phyloP scores from a whole-genome alignment of 306 rosid species.

The Castanea mollissima region DNA sequence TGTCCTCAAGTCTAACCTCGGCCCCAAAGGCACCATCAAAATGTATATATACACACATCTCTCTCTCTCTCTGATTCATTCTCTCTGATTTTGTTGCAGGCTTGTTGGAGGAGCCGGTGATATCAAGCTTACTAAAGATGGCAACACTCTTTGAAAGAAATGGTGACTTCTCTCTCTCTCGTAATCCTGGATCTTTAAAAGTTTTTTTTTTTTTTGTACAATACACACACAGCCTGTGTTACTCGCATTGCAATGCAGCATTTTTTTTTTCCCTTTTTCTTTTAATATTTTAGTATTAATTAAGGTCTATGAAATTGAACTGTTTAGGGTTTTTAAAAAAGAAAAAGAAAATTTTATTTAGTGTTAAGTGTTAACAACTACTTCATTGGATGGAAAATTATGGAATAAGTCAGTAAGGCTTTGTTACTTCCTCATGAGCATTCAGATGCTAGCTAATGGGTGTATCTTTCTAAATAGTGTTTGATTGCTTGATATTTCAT shows the following conservation, averaged over 20 bases:
- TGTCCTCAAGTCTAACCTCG: constrained; percentile 89
- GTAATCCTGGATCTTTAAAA: constrained; percentile 21
- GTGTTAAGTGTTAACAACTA: too few species aligned
- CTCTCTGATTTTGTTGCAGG: constrained; percentile 36
- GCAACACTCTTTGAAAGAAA: constrained; percentile 94
- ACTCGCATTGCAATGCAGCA: background rate
- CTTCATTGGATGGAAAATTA: too few species aligned
- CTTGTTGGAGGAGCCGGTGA: constrained; percentile 98
- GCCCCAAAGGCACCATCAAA: constrained; percentile 97
- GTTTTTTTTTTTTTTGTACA: background rate
- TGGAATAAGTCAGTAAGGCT: too few species aligned
- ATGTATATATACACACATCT: constrained; percentile 33
- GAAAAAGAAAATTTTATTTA: too few species aligned
- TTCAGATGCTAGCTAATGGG: background rate
- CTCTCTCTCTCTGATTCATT: background rate
- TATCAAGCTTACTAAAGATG: constrained; percentile 94
- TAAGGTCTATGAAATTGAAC: too few species aligned
- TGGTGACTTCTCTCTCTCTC: constrained; percentile 46
- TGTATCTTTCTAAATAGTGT: background rate
- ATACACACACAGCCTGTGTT: background rate
- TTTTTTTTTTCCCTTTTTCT: background rate
- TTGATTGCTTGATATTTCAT: background rate
- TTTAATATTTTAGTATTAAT: background rate
- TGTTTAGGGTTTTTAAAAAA: too few species aligned
- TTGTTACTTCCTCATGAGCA: background rate